Evolutionary conservation across 352 stramenopile genomes (phyloP).

Genomic region (Globisporangium abappressorium): DNA sequence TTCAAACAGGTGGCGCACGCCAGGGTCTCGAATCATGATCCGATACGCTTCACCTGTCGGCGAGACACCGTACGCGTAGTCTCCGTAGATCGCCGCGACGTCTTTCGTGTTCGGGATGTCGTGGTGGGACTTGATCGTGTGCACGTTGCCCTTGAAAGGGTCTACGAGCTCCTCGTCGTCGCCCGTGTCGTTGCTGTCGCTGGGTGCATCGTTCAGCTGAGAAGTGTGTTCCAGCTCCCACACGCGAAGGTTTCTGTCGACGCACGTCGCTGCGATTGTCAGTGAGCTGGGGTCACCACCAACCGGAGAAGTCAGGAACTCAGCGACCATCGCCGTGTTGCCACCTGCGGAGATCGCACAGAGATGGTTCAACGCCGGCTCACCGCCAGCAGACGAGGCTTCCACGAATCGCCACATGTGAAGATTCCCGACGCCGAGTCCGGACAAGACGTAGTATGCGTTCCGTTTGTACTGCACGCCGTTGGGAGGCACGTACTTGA

Average conservation of each 20-base stretch:
- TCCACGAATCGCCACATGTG: slow-evolving; percentile 79
- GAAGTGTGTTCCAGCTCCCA: slow-evolving; percentile 52
- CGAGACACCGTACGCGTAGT: slow-evolving; percentile 65
- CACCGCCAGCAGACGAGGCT: slow-evolving; percentile 14
- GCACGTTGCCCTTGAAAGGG: slow-evolving; percentile 15
- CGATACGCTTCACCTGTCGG: slow-evolving; percentile 64
- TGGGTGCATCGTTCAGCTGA: slow-evolving; percentile 18
- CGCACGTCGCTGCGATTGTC: slow-evolving; percentile 43
- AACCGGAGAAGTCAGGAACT: slow-evolving; percentile 42
- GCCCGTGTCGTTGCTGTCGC: slow-evolving; percentile 22
- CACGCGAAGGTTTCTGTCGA: slow-evolving; percentile 64
- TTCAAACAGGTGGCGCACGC: slow-evolving; percentile 51
- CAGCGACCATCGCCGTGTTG: slow-evolving; percentile 52
- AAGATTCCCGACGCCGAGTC: slow-evolving; percentile 66
- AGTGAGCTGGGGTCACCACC: slow-evolving; percentile 20
- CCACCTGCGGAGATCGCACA: slow-evolving; percentile 50
- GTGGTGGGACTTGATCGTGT: slow-evolving; percentile 50
- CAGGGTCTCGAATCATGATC: slow-evolving; percentile 45
- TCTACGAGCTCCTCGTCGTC: slow-evolving; percentile 18
- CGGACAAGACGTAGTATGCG: slow-evolving; percentile 74
- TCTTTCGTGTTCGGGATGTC: slow-evolving; percentile 64
- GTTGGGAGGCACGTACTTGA: slow-evolving; percentile 30
- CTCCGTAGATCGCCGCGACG: slow-evolving; percentile 50
- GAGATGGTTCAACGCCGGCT: slow-evolving; percentile 53
- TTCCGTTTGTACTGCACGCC: slow-evolving; percentile 18